Base-by-base conservation (phyloP, 345 rosid genomes). In the Sapria himalayana region DNA sequence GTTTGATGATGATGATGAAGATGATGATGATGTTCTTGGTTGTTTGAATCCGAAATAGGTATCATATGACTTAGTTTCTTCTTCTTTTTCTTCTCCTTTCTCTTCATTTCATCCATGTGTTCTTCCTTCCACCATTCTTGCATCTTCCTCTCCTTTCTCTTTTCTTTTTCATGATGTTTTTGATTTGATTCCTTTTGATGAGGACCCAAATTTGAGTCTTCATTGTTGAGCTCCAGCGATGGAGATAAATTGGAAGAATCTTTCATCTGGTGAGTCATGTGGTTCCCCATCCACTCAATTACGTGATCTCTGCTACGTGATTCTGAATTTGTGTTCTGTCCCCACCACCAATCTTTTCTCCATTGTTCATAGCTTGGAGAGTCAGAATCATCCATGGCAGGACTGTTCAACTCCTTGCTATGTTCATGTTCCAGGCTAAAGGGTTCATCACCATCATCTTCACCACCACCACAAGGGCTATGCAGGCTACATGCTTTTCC, bases 331-430 rank as follows among this genome's bases (percentile, higher is more conserved):
- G 85, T 92, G 32, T 79, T 93, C 55, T 82, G 95, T 57, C 76
- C 84, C 93, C 95, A 82, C 98, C 98, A 89, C 98, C 98, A 89
- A 54, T 89, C 98, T 53, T 82, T 79, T 3, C 98, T 93, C 98
- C 98, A 84, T 46, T 82, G 93, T 37, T 78, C 78, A 0, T 62
- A 40, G 13, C 63, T 59, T 0, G 54, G 46, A 11, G 64, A 63
- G 22, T 69, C 55, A 52, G 70, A 72, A 44, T 43, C 62, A 59
- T 46, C 66, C 39, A 49, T 49, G 15, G 56, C 63, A 17, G 65
- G 51, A 31, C 52, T 62, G 51, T 51, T 69, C 67, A 80, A 60
- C 50, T 77, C 81, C 59, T 80, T 77, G 9, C 66, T 49, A 43
- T 68, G 65, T 38, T 46, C 66, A 50, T 52, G 58, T 29, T 47